Evolutionary conservation across 805 yeast genomes (phyloP).

Genomic region (Candida coleopterorum): DNA sequence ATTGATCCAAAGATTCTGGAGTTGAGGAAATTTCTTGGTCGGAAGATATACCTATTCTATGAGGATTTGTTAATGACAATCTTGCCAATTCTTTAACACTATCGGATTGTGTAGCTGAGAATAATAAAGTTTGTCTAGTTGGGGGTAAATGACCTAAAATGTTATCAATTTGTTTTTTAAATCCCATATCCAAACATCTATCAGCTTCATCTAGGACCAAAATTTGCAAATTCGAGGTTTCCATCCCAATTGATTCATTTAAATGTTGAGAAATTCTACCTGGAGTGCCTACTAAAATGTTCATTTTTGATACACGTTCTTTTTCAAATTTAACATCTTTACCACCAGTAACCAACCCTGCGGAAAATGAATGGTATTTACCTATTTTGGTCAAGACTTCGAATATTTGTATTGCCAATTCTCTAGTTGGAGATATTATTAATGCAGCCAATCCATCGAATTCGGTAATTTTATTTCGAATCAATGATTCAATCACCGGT

Average conservation of each 20-base stretch:
- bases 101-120: constrained; percentile 88
- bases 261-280: constrained; percentile 87
- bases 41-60: constrained; percentile 35
- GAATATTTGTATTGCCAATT: constrained; percentile 84
- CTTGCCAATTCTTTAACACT: constrained; percentile 79
- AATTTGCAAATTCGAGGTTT: constrained; percentile 67
- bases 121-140: constrained; percentile 75
- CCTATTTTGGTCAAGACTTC: constrained; percentile 85
- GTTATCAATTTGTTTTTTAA: constrained; percentile 75
- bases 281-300: constrained; percentile 86
- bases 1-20: constrained; percentile 83
- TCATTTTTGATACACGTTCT: constrained; percentile 73
- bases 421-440: constrained; percentile 89
- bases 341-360: constrained; percentile 92
- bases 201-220: constrained; percentile 90
- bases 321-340: constrained; percentile 79
- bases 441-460: constrained; percentile 86
- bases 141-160: constrained; percentile 75
- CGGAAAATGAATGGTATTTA: constrained; percentile 66
- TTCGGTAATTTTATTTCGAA: constrained; percentile 70
- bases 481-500: constrained; percentile 70
- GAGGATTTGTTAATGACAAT: constrained; percentile 62
- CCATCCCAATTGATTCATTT: constrained; percentile 83
- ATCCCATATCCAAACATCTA: constrained; percentile 90
- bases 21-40: constrained; percentile 57